Base-by-base conservation (phyloP, 2,329 filamentous ascomycete genomes). In the Raffaelea ambrosiae region DNA sequence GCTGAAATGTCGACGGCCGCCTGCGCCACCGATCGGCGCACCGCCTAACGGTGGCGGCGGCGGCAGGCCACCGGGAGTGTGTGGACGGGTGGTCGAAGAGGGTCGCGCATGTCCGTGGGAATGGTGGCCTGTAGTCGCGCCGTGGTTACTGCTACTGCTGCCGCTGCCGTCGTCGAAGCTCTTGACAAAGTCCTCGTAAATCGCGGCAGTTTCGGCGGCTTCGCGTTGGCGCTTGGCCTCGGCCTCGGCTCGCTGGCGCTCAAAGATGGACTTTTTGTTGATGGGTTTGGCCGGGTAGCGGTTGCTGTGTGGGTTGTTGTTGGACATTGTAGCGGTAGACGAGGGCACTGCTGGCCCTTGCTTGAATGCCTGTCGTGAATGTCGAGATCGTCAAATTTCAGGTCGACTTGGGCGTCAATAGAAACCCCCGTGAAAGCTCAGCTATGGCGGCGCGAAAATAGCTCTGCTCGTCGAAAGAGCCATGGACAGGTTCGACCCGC, bases 161-260 rank as follows among this genome's bases (percentile, higher is more conserved):
- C 76, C 70, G 40, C 77, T 76, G 35, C 83, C 79, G 51, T 76
- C 71, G 44, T 81, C 82, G 57, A 87, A 86, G 48, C 77, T 88
- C 65, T 91, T 91, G 48, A 93, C 80, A 56, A 95, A 95, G 55
- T 91, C 88, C 57, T 88, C 81, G 63, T 90, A 86, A 1, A 89
- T 88, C 21, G 88, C 88, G 20, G 86, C 87, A 7, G 87, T 94
- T 67, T 95, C 90, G 55, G 84, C 88, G 59, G 84, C 85, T 65
- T 95, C 90, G 55, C 88, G 79, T 56, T 79, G 76, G 50, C 86
- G 83, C 68, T 95, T 95, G 21, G 88, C 88, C 70, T 95, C 88
- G 48, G 86, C 87, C 63, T 95, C 88, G 51, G 87, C 87, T 64
- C 86, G 88, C 63, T 94, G 86, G 57, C 84, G 83, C 68, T 95